Conservation (phyloP, 179 eudicot genomes). For the Drosera spatulata region DNA sequence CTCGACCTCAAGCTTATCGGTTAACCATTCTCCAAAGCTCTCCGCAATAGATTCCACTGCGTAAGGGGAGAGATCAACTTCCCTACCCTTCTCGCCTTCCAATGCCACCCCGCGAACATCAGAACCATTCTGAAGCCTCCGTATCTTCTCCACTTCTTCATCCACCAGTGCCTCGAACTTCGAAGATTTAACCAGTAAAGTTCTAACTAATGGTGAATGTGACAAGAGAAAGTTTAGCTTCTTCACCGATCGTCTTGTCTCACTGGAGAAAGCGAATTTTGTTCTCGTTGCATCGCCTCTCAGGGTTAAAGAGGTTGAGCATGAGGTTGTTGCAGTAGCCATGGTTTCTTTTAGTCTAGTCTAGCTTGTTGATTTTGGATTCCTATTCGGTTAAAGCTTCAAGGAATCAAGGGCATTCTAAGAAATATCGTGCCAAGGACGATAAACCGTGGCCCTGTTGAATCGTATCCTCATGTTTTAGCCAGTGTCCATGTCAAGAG, state of each 20-base stretch:
- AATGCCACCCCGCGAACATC: slow-evolving; percentile 86
- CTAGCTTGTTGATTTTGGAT: not conserved
- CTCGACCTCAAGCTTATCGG: slow-evolving; percentile 12
- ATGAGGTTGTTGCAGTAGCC: not conserved
- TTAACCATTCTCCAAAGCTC: slow-evolving; percentile 92
- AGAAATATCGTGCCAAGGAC: not conserved
- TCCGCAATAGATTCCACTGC: slow-evolving; percentile 82
- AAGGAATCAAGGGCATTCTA: not conserved
- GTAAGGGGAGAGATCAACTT: slow-evolving; percentile 58
- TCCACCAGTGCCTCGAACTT: slow-evolving; percentile 27
- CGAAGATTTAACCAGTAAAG: slow-evolving; percentile 11
- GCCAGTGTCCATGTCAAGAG: not conserved
- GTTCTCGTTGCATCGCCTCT: not conserved
- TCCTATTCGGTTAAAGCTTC: not conserved
- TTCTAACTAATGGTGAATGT: slow-evolving; percentile 1
- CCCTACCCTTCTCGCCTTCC: slow-evolving; percentile 68
- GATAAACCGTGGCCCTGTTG: not conserved
- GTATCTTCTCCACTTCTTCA: slow-evolving; percentile 60
- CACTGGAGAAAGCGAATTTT: not conserved
- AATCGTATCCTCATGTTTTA: not conserved
- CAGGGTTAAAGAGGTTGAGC: not conserved
- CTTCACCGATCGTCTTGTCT: not conserved
- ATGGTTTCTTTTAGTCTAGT: not conserved
- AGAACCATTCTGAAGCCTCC: slow-evolving; percentile 85
- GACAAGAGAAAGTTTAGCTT: not conserved